A percentile compares a stretch with the other conserved stretches of the same genome.
phyloP scores from a whole-genome alignment of 1,284 basidiomycete genomes.

The Fistulinella staudtii region DNA sequence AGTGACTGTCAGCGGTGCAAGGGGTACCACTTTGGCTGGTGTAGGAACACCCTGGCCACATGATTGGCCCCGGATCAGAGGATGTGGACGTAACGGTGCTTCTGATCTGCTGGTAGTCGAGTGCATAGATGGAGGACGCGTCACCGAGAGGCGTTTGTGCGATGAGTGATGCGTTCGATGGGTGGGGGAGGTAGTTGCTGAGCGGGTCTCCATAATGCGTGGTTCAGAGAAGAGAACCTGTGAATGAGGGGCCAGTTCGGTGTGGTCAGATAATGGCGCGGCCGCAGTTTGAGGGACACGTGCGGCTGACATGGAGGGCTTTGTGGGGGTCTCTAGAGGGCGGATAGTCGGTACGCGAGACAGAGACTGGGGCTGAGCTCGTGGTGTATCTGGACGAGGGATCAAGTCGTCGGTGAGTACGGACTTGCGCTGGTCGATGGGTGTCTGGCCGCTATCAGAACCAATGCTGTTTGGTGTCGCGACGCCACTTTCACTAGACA shows the following conservation, averaged over 20 bases:
- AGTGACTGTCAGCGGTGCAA: slow-evolving; percentile 61
- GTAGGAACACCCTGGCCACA: slow-evolving; percentile 40
- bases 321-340: slow-evolving; percentile 24
- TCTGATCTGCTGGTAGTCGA: slow-evolving; percentile 44
- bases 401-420: slow-evolving; percentile 17
- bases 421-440: slow-evolving; percentile 28
- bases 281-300: slow-evolving; percentile 18
- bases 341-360: slow-evolving; percentile 35
- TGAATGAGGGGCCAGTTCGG: slow-evolving; percentile 14
- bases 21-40: slow-evolving; percentile 48
- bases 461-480: slow-evolving; percentile 54
- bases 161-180: slow-evolving; percentile 29
- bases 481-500: slow-evolving; percentile 70
- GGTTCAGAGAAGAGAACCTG: slow-evolving; percentile 20
- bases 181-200: slow-evolving; percentile 42
- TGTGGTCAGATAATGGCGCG: slow-evolving; percentile 13
- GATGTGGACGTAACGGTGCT: slow-evolving; percentile 57
- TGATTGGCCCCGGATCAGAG: slow-evolving; percentile 69
- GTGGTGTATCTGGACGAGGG: slow-evolving; percentile 29
- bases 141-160: slow-evolving; percentile 36
- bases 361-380: slow-evolving; percentile 28
- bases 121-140: slow-evolving; percentile 63
- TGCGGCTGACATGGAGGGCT: slow-evolving; percentile 24
- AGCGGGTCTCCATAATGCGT: slow-evolving; percentile 33
- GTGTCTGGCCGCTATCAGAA: slow-evolving; percentile 41